Conservation (phyloP, 2,329 filamentous ascomycete species). For the Berkeleyomyces basicola region DNA sequence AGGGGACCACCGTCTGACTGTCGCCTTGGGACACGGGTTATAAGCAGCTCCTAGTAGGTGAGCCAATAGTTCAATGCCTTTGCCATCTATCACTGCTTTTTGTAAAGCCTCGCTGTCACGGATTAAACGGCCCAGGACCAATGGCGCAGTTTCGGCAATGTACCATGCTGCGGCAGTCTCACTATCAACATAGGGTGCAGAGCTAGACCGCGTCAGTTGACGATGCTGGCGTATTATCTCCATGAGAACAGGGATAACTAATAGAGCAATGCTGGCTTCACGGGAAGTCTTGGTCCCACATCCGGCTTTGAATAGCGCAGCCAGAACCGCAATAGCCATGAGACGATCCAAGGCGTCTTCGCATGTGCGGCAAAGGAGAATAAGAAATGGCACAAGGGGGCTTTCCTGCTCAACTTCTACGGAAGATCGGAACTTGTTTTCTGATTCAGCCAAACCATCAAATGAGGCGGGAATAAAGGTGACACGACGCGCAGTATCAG, state of each 20-base stretch:
- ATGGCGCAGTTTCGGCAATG: conserved; percentile 54
- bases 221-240: conserved; percentile 33
- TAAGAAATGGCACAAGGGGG: conserved; percentile 56
- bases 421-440: neutral
- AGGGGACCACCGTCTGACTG: conserved; percentile 26
- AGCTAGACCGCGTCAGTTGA: neutral
- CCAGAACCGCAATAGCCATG: conserved; percentile 52
- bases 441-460: neutral
- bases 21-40: conserved; percentile 24
- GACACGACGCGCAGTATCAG: neutral
- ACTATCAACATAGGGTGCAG: neutral
- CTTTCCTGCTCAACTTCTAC: conserved; percentile 43
- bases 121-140: conserved; percentile 61
- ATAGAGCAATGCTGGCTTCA: conserved; percentile 45
- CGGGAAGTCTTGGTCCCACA: conserved; percentile 43
- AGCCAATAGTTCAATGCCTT: conserved; percentile 29
- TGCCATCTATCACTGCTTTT: conserved; percentile 57
- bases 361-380: conserved; percentile 41
- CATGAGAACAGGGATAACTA: conserved; percentile 55
- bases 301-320: conserved; percentile 51
- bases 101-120: conserved; percentile 66
- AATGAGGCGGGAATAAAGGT: neutral
- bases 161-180: conserved; percentile 25
- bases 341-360: conserved; percentile 41
- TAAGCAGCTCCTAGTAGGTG: conserved; percentile 36